These are phyloP conservation scores for Jackrogersella multiformis DNA, from an alignment of 495 filamentous ascomycete genomes.

Conservation along the genomic window DNA sequence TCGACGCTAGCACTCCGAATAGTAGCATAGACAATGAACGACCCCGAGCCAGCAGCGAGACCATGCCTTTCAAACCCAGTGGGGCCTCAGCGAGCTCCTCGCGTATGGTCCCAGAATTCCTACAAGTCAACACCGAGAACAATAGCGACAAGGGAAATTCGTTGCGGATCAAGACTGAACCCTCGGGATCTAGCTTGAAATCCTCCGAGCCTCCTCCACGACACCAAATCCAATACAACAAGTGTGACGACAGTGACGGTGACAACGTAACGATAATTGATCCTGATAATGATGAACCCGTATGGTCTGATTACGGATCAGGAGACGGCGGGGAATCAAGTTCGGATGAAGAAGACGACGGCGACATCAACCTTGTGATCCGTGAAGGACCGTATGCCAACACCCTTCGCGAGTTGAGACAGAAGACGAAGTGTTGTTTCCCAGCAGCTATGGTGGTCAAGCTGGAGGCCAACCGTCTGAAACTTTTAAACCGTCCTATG, in stretches of 20 bases:
- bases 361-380: background rate
- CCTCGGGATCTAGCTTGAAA: background rate
- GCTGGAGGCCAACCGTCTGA: slow-evolving; percentile 3
- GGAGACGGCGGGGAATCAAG: background rate
- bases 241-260: background rate
- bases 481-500: background rate
- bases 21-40: background rate
- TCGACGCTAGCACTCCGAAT: background rate
- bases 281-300: background rate
- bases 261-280: background rate
- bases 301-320: background rate
- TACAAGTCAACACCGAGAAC: background rate
- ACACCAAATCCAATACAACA: background rate
- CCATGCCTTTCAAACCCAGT: background rate
- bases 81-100: background rate
- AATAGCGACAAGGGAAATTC: background rate
- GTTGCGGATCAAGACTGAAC: background rate
- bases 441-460: slow-evolving; percentile 1
- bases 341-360: background rate
- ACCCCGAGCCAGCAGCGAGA: background rate
- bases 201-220: background rate
- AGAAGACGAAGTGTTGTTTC: background rate
- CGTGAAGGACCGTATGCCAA: background rate
- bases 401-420: background rate
- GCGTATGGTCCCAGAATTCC: background rate